Evolutionary conservation across 768 basidiomycete genomes (phyloP), one percentile per base, ranked within the genome.

Genomic region (Rubroboletus pulcherrimus): DNA sequence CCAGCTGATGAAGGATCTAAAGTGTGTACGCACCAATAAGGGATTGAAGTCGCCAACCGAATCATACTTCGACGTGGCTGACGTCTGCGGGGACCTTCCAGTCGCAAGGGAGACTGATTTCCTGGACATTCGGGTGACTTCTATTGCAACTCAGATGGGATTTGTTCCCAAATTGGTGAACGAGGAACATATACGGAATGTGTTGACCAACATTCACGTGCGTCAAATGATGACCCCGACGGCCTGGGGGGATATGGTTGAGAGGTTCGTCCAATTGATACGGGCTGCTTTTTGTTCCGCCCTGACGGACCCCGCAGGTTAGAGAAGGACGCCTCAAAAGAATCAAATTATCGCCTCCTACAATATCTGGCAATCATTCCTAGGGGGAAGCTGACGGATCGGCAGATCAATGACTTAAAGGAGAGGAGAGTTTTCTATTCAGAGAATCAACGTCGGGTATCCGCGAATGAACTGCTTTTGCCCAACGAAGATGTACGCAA

Each of bases 41-140:
- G 96, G 94, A 7, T 77, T 89, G 75, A 84, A 80, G 60, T 65
- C 68, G n/a, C 91, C 95, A 0, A 66, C 70, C 4, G 82, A 93
- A 48, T 74, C 87, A 4, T 96, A 95, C 72, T 94, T 97, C 65
- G 74, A 85, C 26, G 21, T 21, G 21, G 93, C 87, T n/a, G 82
- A 90, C 60, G 75, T 98, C n/a, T 97, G 90, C 58, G 17, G 17
- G 11, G 72, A 37, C 24, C 48, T 63, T 21, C 56, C 60, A 3
- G 56, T 59, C 2, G 60, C 31, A n/a, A 37, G 5, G n/a, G 61
- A 50, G 26, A 0, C 1, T 2, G 15, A 17, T 11, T 63, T 62
- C 15, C 6, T 44, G 14, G 29, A 31, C 11, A 44, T 62, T 29
- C 38, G 24, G 2, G 2, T 1, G 8, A 62, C 46, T 39, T 15